Evolutionary conservation across 2,329 filamentous ascomycete species (phyloP).

Genomic region (Ascosphaera apis): DNA sequence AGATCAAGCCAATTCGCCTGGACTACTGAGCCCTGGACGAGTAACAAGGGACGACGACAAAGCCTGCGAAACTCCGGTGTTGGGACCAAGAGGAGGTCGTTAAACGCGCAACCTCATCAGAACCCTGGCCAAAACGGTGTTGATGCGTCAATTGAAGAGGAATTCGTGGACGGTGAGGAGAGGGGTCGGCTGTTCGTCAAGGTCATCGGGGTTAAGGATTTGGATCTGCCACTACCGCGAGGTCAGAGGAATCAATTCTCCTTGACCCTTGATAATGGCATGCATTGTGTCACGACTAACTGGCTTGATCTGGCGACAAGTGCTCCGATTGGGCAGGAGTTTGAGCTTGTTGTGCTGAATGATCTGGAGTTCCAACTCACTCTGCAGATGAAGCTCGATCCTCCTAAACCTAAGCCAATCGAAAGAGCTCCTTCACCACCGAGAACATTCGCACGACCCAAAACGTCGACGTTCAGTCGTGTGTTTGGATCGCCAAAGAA

Average conservation of each 20-base stretch:
- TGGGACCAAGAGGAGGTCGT: conserved; percentile 36
- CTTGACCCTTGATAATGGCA: conserved; percentile 88
- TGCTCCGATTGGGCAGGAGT: conserved; percentile 91
- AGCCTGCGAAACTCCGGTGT: conserved; percentile 35
- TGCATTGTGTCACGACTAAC: conserved; percentile 91
- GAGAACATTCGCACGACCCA: conserved; percentile 39
- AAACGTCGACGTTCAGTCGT: conserved; percentile 73
- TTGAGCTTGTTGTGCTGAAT: conserved; percentile 88
- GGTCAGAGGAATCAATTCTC: conserved; percentile 88
- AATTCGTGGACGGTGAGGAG: conserved; percentile 58
- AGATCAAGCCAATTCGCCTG: conserved; percentile 70
- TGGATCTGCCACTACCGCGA: conserved; percentile 74
- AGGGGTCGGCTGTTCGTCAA: conserved; percentile 88
- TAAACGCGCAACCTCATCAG: conserved; percentile 49
- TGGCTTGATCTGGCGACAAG: conserved; percentile 84
- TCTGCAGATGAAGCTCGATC: conserved; percentile 80
- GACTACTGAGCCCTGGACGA: conserved; percentile 85
- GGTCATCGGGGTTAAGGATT: conserved; percentile 91
- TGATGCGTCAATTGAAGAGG: conserved; percentile 34
- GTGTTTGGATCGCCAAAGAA: conserved; percentile 92
- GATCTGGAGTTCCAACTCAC: conserved; percentile 98
- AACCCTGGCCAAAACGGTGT: conserved; percentile 64
- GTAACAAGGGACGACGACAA: conserved; percentile 48
- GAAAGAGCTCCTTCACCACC: conserved; percentile 26
- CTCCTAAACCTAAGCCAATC: conserved; percentile 38